Evolutionary conservation across 2,329 filamentous ascomycete species (phyloP).

Genomic region (Trichoderma hamatum): DNA sequence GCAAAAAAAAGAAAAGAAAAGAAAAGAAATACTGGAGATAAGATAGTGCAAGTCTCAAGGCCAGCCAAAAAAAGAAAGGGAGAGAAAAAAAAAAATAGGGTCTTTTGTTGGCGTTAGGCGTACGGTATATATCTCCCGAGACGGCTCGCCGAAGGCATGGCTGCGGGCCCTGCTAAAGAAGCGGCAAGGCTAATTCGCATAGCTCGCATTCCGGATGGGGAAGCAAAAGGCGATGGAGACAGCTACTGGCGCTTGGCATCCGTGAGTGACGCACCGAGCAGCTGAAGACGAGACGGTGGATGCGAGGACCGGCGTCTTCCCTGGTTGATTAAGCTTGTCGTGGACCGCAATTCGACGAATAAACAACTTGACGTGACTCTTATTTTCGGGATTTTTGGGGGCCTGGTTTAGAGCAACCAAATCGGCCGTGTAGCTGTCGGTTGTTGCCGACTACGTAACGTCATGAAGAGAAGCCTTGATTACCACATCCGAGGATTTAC

Average conservation of each 20-base stretch:
- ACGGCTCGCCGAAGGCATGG: background rate
- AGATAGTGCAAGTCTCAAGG: too few species aligned
- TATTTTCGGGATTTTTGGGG: background rate
- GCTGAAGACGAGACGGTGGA: background rate
- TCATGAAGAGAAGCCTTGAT: background rate
- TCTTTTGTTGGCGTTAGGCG: background rate
- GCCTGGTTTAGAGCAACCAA: background rate
- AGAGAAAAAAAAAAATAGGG: background rate
- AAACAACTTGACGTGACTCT: background rate
- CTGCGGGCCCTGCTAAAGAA: background rate
- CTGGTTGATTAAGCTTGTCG: background rate
- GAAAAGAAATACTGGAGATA: background rate
- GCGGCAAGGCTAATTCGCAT: background rate
- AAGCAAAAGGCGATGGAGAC: constrained; percentile 21
- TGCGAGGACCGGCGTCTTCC: background rate
- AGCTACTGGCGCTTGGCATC: background rate
- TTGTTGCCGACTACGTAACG: background rate
- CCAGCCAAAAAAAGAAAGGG: background rate
- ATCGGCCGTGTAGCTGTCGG: background rate
- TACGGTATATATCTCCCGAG: background rate
- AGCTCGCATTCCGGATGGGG: constrained; percentile 1
- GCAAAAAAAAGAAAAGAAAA: background rate
- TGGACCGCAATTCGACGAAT: background rate
- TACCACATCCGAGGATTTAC: background rate
- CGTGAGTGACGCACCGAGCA: background rate